Base-by-base conservation (phyloP, 2,329 filamentous ascomycete genomes). In the Microcyclospora pomicola region DNA sequence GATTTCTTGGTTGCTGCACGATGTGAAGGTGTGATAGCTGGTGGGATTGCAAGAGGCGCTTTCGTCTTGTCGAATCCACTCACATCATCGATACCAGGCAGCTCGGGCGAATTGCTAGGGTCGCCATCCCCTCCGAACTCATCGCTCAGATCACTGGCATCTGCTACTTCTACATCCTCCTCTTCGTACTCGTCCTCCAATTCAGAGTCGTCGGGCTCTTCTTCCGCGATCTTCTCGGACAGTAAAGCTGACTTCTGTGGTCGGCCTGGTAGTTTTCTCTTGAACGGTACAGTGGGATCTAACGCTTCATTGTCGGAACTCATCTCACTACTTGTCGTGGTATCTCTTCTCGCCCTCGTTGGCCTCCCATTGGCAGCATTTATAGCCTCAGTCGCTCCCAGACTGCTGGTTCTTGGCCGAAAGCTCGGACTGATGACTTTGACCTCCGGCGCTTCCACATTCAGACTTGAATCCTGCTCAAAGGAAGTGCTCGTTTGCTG, bases 401-500 rank as follows among this genome's bases (percentile, higher is more conserved):
- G 72, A 0, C 82, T 87, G 9, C 79, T 80, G 47, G 80, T 68
- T 13, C 80, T 67, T 13, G 67, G 60, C 41, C 66, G 60, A 19
- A 57, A 62, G 7, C 71, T 70, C 1, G 73, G 73, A 12, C 72
- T 74, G 1, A 71, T 74, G n/a, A 55, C 37, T 40, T 48, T 50
- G 14, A 51, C 36, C 19, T 52, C 50, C 9, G 52, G 51, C 10
- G 49, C 51, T n/a, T 42, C 45, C 33, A 24, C 42, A 33, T 40
- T 38, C 19, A 11, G 7, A 32, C 14, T 33, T 27, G 28, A 30
- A 34, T 34, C 42, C 39, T 43, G 38, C 19, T 38, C 77, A 3
- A 88, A 88, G 34, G 88, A 95, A 1, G 87, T 95, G 9, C 84
- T 88, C 16, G 87, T 83, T 39, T 88, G 77, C 48, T 77, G 77